phyloP scores from a whole-genome alignment of 2,329 filamentous ascomycete genomes.

The Knufia fluminis region DNA sequence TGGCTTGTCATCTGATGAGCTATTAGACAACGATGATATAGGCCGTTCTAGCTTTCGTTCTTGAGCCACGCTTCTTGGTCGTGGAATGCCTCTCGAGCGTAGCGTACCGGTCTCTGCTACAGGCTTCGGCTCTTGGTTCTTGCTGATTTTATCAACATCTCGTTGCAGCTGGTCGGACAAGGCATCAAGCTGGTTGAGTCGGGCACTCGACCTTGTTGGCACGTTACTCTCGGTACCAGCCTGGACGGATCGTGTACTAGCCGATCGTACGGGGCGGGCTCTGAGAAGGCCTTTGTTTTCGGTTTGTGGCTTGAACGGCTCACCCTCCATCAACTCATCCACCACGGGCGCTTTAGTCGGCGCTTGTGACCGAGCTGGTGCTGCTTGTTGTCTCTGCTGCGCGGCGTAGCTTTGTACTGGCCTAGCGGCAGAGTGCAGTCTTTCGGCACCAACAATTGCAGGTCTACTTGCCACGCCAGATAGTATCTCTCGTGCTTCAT shows the following conservation, averaged over 20 bases:
- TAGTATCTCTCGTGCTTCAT: slow-evolving; percentile 7
- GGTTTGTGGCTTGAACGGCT: neutral
- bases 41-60: slow-evolving; percentile 1
- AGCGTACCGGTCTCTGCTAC: neutral
- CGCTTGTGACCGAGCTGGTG: slow-evolving; percentile 24
- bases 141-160: neutral
- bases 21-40: neutral
- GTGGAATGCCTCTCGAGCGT: neutral
- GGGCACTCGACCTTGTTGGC: slow-evolving; percentile 1
- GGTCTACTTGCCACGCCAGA: slow-evolving; percentile 1
- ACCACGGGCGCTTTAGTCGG: slow-evolving; percentile 11
- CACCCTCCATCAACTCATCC: neutral
- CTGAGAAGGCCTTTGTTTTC: slow-evolving; percentile 19
- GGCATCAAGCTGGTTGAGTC: neutral
- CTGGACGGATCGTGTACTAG: slow-evolving; percentile 15
- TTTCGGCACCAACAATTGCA: neutral
- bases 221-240: slow-evolving; percentile 7
- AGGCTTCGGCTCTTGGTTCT: neutral
- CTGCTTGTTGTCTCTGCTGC: slow-evolving; percentile 37
- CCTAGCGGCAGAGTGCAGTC: slow-evolving; percentile 8
- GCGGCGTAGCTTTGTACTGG: slow-evolving; percentile 35
- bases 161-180: slow-evolving; percentile 4
- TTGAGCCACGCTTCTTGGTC: neutral
- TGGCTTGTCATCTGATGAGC: slow-evolving; percentile 3
- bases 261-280: slow-evolving; percentile 23